A percentile compares a stretch with the other conserved stretches of the same genome.
These are phyloP conservation scores for Croton setiger DNA, from an alignment of 441 rosid genomes.

Conservation along the genomic window DNA sequence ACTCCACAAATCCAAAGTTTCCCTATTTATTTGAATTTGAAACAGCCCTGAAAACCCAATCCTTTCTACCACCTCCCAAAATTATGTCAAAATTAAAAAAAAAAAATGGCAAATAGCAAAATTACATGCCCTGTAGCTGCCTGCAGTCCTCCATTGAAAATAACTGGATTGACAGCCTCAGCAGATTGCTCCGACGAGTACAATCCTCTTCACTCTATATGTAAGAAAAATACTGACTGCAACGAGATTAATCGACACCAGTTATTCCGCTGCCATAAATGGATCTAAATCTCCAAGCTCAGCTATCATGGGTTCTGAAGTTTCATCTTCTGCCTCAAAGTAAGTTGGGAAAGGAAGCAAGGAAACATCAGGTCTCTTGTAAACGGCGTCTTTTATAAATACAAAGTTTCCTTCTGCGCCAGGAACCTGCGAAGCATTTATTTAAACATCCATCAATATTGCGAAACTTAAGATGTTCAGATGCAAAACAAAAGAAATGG, in stretches of 20 bases:
- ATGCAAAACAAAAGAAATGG: not conserved
- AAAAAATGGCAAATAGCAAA: not conserved
- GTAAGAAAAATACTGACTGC: not conserved
- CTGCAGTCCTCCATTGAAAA: not conserved
- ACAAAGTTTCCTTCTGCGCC: constrained; percentile 92
- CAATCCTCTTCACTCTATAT: not conserved
- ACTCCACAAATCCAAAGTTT: not conserved
- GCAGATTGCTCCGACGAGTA: constrained; percentile 4
- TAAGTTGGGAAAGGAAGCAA: constrained; percentile 89
- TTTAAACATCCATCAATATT: constrained; percentile 6
- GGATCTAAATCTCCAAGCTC: constrained; percentile 90
- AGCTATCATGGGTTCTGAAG: constrained; percentile 54
- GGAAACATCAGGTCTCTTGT: constrained; percentile 72
- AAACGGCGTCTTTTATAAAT: constrained; percentile 76
- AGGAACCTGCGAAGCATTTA: constrained; percentile 54
- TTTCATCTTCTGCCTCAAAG: constrained; percentile 53
- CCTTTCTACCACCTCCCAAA: not conserved
- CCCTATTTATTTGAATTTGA: not conserved
- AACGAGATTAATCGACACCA: constrained; percentile 15
- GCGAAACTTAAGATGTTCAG: not conserved
- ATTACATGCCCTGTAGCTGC: constrained; percentile 7
- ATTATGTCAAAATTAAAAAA: no score
- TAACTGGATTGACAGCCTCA: constrained; percentile 2
- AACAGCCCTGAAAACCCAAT: not conserved
- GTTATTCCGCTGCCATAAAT: constrained; percentile 72